These are phyloP conservation scores for Myotisia sp. DNA, from an alignment of 2,329 filamentous ascomycete genomes.

Conservation along the genomic window DNA sequence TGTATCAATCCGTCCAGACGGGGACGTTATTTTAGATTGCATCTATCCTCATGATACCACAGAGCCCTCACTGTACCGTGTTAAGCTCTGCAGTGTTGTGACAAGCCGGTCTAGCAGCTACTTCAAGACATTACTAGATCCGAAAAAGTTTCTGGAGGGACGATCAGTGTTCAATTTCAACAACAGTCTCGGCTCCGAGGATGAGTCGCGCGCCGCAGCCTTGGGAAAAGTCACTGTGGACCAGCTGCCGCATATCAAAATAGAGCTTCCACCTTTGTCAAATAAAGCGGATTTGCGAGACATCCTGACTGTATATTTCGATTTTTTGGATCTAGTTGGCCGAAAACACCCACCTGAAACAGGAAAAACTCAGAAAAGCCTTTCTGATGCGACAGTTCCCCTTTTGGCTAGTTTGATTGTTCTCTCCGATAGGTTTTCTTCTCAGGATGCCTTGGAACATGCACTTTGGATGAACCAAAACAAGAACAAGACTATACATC, in stretches of 20 bases:
- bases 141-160: slow-evolving; percentile 30
- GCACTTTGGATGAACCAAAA: neutral
- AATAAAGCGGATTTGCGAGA: slow-evolving; percentile 8
- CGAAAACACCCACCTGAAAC: neutral
- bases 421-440: slow-evolving; percentile 9
- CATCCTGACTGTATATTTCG: slow-evolving; percentile 9
- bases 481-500: slow-evolving; percentile 8
- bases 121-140: slow-evolving; percentile 28
- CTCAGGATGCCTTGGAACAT: neutral
- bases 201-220: slow-evolving; percentile 7
- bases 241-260: slow-evolving; percentile 17
- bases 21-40: slow-evolving; percentile 27
- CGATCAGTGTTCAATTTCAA: slow-evolving; percentile 20
- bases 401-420: slow-evolving; percentile 10
- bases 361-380: neutral
- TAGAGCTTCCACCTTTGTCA: slow-evolving; percentile 20
- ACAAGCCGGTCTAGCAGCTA: slow-evolving; percentile 25
- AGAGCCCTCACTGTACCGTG: slow-evolving; percentile 13
- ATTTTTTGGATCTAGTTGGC: slow-evolving; percentile 3
- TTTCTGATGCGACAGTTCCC: slow-evolving; percentile 7
- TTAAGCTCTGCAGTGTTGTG: slow-evolving; percentile 22
- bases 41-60: slow-evolving; percentile 8
- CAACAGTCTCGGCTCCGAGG: slow-evolving; percentile 8
- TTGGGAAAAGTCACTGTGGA: slow-evolving; percentile 15
- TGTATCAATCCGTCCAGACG: slow-evolving; percentile 17